Evolutionary conservation across 768 basidiomycete genomes (phyloP).

Genomic region (Multifurca ochricompacta): DNA sequence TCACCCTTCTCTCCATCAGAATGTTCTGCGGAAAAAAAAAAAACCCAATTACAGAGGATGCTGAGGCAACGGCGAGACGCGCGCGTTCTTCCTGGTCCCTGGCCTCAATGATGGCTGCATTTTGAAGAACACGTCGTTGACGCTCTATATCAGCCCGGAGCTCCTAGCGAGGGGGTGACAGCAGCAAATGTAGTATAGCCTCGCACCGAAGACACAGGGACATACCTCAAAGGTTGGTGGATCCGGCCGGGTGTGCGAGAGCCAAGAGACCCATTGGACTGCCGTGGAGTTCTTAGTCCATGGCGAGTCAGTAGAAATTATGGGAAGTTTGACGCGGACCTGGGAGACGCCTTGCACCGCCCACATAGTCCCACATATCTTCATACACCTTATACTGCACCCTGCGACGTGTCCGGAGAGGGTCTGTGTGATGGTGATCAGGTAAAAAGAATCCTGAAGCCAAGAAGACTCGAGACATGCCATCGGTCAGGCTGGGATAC

Average conservation of each 20-base stretch:
- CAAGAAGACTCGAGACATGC: not conserved
- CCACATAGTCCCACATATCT: conserved; percentile 18
- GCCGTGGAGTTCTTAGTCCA: not conserved
- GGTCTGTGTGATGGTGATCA: not conserved
- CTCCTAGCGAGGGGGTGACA: conserved; percentile 7
- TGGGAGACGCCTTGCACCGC: conserved; percentile 16
- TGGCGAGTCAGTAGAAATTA: not conserved
- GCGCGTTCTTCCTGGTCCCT: conserved; percentile 18
- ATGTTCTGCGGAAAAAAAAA: not conserved
- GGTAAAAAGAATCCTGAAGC: not conserved
- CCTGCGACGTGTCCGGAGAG: conserved; percentile 10
- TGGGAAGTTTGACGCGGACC: conserved; percentile 5
- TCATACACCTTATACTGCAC: conserved; percentile 15
- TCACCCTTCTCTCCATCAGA: not conserved
- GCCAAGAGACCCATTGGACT: conserved; percentile 21
- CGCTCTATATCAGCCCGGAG: conserved; percentile 17
- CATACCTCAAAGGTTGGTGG: conserved; percentile 15
- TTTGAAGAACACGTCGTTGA: conserved; percentile 14
- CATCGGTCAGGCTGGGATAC: conserved; percentile 14
- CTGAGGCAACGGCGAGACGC: not conserved
- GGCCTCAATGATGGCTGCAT: conserved; percentile 16
- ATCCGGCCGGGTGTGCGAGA: conserved; percentile 14
- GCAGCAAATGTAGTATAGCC: conserved; percentile 4
- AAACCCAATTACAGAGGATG: not conserved
- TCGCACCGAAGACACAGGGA: not conserved